Evolutionary conservation across 768 basidiomycete genomes (phyloP), one percentile per base, ranked within the genome.

Genomic region (Phlebiopsis flavidoalba): DNA sequence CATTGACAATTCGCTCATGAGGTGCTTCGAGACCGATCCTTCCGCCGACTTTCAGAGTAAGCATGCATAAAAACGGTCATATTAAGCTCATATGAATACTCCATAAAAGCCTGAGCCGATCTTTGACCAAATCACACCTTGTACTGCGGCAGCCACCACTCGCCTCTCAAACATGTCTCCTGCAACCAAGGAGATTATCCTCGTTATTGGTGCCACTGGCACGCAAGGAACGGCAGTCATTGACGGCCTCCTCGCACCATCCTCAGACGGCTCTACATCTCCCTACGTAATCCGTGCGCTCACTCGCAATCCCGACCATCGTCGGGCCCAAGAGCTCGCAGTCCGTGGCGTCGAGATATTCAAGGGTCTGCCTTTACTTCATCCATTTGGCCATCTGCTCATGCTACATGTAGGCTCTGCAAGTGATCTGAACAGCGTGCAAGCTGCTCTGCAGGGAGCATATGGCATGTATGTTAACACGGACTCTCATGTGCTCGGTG

Each of bases 151-250:
- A 31, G 26, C 26, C 26, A 31, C 6, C 26, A 31, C 26, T 31
- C 26, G 2, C 26, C 26, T 31, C 26, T 31, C 6, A 10, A 49
- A 2, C 12, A 49, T 49, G 48, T 49, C 48, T 49, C 5, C 53
- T 37, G 26, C 26, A 2, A 14, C 26, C 12, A 67, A 65, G 60
- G 77, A 76, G 65, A 64, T 76, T 57, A 77, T 80, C 57, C 71
- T 78, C 50, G 76, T 80, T 40, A 75, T 80, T 36, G 79, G 79
- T 36, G 79, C 75, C 6, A 79, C 79, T 35, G 79, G 79, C 51
- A 77, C 77, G 5, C 79, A 80, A 60, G 79, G 79, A 14, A 64
- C 73, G 57, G 70, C 70, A 22, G 75, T 78, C 56, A 72, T 77
- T 33, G 70, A 75, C 53, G 71, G 71, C 24, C 68, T 79, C 21